Evolutionary conservation across 2,329 filamentous ascomycete species (phyloP), one percentile per base, ranked within the genome.

Genomic region (Lecanicillium sp.): DNA sequence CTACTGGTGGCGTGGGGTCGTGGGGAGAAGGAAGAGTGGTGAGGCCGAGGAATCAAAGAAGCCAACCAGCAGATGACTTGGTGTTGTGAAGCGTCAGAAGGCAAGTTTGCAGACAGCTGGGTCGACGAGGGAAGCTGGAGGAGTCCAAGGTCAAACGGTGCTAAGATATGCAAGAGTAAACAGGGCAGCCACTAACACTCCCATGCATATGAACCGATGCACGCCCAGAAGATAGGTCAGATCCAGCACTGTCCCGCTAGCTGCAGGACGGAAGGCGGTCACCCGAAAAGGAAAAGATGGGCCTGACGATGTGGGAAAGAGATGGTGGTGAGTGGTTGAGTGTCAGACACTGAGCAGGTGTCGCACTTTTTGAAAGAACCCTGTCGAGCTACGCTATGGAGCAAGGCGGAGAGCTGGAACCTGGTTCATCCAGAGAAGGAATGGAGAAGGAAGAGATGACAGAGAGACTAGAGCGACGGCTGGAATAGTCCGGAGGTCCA

Each of bases 271-370:
- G 11, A 33, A 35, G 36, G 44, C 19, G 35, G 44, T 35, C 35
- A 33, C 36, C 44, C 40, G 36, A 20, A 47, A 29, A 27, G 44
- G 43, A 17, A 23, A 44, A 32, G 43, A 45, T 45, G 43, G 44
- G 20, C 44, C 36, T 12, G n/a, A 20, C n/a, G 23, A 40, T n/a
- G n/a, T 37, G 27, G 44, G 21, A 32, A n/a, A 20, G 26, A 32
- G 19, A 23, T 20, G 35, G 24, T 23, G 2, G 35, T 38, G 33
- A 33, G 17, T 35, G 3, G 36, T 33, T 39, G 35, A 21, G 24
- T 40, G 44, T 35, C 37, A 21, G 36, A n/a, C n/a, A n/a, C 44
- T 12, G 35, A 12, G 7, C 35, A 38, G 15, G 27, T 32, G 36
- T 47, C 23, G 42, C 19, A 45, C 32, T 33, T 40, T n/a, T 40